Evolutionary conservation across 2,329 filamentous ascomycete species (phyloP), one percentile per base, ranked within the genome.

Genomic region (Cercospora zeina): DNA sequence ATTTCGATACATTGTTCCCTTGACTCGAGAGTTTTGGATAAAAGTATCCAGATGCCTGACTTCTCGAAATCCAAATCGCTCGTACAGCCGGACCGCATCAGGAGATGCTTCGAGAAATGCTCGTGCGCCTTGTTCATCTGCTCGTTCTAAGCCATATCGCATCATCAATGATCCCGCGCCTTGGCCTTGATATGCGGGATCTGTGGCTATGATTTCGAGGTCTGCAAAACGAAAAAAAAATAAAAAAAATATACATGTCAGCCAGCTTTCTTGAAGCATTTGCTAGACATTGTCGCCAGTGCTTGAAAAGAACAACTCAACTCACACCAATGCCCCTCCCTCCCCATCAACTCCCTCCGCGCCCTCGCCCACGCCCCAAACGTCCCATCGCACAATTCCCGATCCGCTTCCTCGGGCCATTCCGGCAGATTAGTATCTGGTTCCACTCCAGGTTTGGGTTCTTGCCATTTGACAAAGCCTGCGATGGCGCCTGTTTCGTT

Each of bases 61-160:
- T 47, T 70, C 65, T n/a, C 59, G 61, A 62, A 75, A 78, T 53
- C 72, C 74, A 61, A 70, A 73, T 61, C 68, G 71, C 65, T 76
- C 72, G 61, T 80, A 80, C 6, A 80, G 59, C 2, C 67, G 65
- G 51, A 72, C 67, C 0, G 71, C 78, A 13, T 67, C 62, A 14
- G 71, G 67, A 2, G 74, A 76, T 2, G 76, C 72, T 62, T 78
- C 76, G 13, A 80, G 61, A 68, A 78, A 80, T 4, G 69, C 70
- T 24, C 72, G 69, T 47, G 74, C 56, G 0, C 71, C 71, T 42
- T 74, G 68, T 19, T 67, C 55, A 64, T 80, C 77, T 13, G 77
- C 78, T 39, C 74, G 71, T 14, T 72, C 64, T 9, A 76, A 13
- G 1, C 77, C 78, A 73, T 73, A 77, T 10, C 73, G 67, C 49